phyloP scores from a whole-genome alignment of 2,329 filamentous ascomycete genomes.

The Microsporum canis region DNA sequence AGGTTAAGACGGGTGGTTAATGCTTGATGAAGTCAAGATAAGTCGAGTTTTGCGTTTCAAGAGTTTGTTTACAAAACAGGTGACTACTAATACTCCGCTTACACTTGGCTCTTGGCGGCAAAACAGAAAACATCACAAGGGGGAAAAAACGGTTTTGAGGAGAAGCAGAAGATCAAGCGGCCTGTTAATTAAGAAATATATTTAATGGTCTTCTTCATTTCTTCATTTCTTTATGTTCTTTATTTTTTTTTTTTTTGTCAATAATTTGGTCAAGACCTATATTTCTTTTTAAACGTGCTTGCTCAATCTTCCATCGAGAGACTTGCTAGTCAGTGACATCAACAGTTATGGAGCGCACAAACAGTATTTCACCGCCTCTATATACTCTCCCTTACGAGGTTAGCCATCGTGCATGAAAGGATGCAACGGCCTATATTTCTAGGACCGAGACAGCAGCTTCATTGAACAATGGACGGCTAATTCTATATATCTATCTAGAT shows the following conservation, averaged over 20 bases:
- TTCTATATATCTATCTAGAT: neutral
- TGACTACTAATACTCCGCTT: neutral
- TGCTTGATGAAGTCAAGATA: neutral
- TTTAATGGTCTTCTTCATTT: neutral
- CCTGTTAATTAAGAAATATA: neutral
- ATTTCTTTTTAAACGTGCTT: neutral
- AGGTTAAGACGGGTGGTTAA: neutral
- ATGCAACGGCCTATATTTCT: neutral
- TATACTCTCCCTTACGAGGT: slow-evolving; percentile 1
- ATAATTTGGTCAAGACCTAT: neutral
- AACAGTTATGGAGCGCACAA: neutral
- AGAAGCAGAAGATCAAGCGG: neutral
- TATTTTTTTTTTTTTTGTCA: neutral
- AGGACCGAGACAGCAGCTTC: neutral
- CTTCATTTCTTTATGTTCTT: neutral
- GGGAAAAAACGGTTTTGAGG: neutral
- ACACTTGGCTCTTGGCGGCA: neutral
- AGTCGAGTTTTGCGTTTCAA: neutral
- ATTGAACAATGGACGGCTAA: neutral
- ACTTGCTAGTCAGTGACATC: too few species aligned
- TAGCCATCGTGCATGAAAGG: neutral
- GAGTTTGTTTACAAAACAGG: neutral
- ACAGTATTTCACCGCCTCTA: neutral
- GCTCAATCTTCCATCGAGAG: neutral
- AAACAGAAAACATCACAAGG: neutral